Base-by-base conservation (phyloP, 2,329 filamentous ascomycete species). In the Endoconidiophora laricicola region DNA sequence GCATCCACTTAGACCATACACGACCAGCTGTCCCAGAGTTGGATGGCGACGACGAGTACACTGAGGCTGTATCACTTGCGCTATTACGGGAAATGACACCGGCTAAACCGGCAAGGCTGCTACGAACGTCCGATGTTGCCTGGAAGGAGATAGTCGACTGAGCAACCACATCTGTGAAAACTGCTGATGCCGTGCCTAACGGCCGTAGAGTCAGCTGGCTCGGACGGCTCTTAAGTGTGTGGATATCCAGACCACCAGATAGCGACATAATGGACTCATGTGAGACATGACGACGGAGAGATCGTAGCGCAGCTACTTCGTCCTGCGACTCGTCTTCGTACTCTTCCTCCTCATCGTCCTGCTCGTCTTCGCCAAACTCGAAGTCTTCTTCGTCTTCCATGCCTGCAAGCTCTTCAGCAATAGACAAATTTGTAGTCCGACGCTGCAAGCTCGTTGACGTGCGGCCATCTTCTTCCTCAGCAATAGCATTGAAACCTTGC, bases 221-320 rank as follows among this genome's bases (percentile, higher is more conserved):
- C 0, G 86, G 85, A 3, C 83, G 76, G 1, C 74, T 72, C 58
- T 81, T 80, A 3, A 93, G 70, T 0, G 83, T 87, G 61, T 94
- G 87, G 46, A 94, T 93, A 60, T 95, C 90, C 62, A 94, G 81
- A 2, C 87, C 87, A 3, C 86, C 87, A 0, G 81, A 78, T 1
- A 94, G 74, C 0, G 88, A 95, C 57, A 95, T 75, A 54, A 95
- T 80, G 16, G 86, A 94, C 61, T 95, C 88, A 57, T 94, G 86
- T 1, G 88, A 94, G 2, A 78, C 61, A 2, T 78, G 72, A 29
- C 82, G 79, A 39, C 77, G 82, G 3, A 88, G 63, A 2, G 64
- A 63, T 48, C 65, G 67, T 50, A 62, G 63, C 56, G 66, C 65
- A 57, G 59, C 62, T 55, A 55, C 62, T 48, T 63, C 64, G 43